Evolutionary conservation across 805 yeast genomes (phyloP).

Genomic region (Ogataea angusta): DNA sequence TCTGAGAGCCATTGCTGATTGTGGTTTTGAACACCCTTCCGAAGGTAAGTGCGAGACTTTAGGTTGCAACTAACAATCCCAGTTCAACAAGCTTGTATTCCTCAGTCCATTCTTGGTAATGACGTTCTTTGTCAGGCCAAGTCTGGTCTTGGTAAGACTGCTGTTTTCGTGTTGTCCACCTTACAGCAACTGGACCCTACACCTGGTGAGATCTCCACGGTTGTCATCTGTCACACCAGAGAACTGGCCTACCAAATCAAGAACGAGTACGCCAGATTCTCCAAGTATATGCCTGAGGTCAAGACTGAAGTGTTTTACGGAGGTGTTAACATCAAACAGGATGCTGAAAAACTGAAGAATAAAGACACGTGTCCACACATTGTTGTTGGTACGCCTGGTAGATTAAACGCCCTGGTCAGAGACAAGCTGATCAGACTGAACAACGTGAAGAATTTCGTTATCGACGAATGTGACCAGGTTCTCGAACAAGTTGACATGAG

Average conservation of each 20-base stretch:
- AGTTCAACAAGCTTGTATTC: slow-evolving; percentile 98
- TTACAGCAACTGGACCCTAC: slow-evolving; percentile 96
- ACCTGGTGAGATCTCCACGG: slow-evolving; percentile 91
- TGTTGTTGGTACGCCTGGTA: slow-evolving; percentile 97
- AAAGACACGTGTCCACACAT: slow-evolving; percentile 95
- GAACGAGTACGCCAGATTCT: slow-evolving; percentile 95
- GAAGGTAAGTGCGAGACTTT: slow-evolving; percentile 68
- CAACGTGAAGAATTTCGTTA: slow-evolving; percentile 89
- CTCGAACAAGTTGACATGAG: slow-evolving; percentile 87
- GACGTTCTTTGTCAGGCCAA: slow-evolving; percentile 98
- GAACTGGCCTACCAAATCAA: slow-evolving; percentile 98
- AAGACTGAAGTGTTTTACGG: slow-evolving; percentile 96
- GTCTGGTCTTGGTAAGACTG: slow-evolving; percentile 99
- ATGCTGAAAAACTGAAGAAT: slow-evolving; percentile 82
- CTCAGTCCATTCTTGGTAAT: slow-evolving; percentile 96
- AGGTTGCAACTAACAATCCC: slow-evolving; percentile 6
- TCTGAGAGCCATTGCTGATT: slow-evolving; percentile 95
- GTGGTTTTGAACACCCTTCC: slow-evolving; percentile 99
- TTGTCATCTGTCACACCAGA: slow-evolving; percentile 97
- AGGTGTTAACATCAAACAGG: slow-evolving; percentile 84
- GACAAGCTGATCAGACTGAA: slow-evolving; percentile 84
- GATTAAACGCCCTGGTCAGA: slow-evolving; percentile 89
- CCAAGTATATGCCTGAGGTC: slow-evolving; percentile 98
- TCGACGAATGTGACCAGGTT: slow-evolving; percentile 98
- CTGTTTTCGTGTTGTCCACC: slow-evolving; percentile 93